Conservation (phyloP, 2,329 filamentous ascomycete species). For the Hypoxylon sp. region DNA sequence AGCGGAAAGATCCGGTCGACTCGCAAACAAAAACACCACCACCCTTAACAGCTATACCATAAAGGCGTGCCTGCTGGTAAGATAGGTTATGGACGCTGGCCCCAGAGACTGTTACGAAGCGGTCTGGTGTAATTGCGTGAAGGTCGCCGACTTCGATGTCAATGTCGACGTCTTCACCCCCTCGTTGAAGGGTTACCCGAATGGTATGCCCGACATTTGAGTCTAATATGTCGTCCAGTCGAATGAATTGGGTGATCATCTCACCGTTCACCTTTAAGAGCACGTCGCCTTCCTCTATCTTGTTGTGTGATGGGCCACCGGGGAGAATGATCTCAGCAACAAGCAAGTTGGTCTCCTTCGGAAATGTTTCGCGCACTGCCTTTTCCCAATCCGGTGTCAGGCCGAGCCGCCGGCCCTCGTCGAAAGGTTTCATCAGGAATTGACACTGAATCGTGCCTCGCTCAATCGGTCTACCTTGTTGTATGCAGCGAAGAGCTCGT, state of each 20-base stretch:
- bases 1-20: constrained; percentile 92
- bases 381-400: constrained; percentile 89
- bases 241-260: constrained; percentile 91
- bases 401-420: constrained; percentile 92
- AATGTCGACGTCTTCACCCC: constrained; percentile 87
- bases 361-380: constrained; percentile 83
- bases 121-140: constrained; percentile 93
- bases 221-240: constrained; percentile 91
- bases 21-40: constrained; percentile 87
- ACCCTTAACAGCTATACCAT: constrained; percentile 90
- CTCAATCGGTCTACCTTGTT: constrained; percentile 78
- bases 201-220: constrained; percentile 85
- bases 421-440: constrained; percentile 96
- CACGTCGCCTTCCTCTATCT: constrained; percentile 94
- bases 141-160: constrained; percentile 89
- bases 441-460: constrained; percentile 98
- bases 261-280: constrained; percentile 93
- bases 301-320: constrained; percentile 85
- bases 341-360: constrained; percentile 95
- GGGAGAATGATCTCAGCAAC: constrained; percentile 96
- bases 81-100: constrained; percentile 96
- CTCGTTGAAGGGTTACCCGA: constrained; percentile 85
- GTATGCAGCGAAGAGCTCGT: constrained; percentile 87
- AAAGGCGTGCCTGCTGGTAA: constrained; percentile 96
- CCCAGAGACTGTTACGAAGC: constrained; percentile 93